Conservation (phyloP, 257 asterid genomes). For the Haberlea rhodopensis region DNA sequence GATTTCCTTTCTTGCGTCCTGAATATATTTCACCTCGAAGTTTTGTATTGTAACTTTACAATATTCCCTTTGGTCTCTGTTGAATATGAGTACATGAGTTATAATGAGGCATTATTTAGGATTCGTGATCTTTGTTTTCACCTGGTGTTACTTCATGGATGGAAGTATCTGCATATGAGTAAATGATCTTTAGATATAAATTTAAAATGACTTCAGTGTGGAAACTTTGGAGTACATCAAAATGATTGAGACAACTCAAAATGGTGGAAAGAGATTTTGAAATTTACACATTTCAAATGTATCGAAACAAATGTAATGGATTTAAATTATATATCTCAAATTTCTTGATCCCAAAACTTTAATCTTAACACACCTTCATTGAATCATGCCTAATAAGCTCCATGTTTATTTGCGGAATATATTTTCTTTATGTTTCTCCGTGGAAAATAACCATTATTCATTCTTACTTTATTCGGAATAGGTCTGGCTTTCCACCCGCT, state of each 20-base stretch:
- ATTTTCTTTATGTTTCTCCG: not conserved
- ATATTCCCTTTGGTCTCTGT: too few species aligned
- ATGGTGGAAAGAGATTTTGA: not conserved
- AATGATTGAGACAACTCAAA: not conserved
- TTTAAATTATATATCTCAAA: too few species aligned
- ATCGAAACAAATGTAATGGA: not conserved
- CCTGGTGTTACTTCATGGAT: not conserved
- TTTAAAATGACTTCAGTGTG: not conserved
- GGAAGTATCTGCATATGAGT: not conserved
- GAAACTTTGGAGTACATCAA: not conserved
- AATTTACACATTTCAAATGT: too few species aligned
- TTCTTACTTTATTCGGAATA: slow-evolving; percentile 23
- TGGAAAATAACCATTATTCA: not conserved
- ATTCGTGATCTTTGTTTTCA: not conserved
- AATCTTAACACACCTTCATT: not conserved
- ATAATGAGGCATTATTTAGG: not conserved
- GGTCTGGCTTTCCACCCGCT: slow-evolving; percentile 96
- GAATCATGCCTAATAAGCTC: not conserved
- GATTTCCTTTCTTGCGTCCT: too few species aligned
- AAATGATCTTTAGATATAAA: not conserved
- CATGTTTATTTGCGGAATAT: too few species aligned
- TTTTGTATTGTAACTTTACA: too few species aligned
- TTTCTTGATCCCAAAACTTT: too few species aligned
- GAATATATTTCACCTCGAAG: too few species aligned
- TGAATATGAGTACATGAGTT: not conserved